Evolutionary conservation across 2,329 filamentous ascomycete species (phyloP), one percentile per base, ranked within the genome.

Genomic region (Aspergillus sp.): DNA sequence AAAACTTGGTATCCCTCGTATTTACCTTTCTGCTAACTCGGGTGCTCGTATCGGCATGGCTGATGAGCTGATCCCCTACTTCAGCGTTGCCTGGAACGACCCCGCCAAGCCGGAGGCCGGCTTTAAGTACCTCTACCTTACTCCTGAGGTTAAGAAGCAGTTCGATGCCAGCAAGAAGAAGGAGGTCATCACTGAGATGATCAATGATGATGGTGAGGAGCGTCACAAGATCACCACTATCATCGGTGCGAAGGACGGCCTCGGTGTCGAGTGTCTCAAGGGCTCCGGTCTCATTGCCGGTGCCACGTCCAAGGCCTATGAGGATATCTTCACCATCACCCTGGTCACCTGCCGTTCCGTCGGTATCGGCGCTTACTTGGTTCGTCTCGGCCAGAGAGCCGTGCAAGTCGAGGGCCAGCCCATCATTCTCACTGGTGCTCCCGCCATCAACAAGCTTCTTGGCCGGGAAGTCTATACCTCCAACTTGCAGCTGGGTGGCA

Each of bases 401-500:
- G 95, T 99, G 61, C 94, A 99, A 77, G 95, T 99, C 61, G 94
- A 99, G 76, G 94, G 94, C 54, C 94, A 99, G 77, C 94, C 94
- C 36, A 99, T 99, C 73, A 99, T 99, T 67, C 84, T 99, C 58
- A 99, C 94, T 65, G 94, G 94, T 83, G 94, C 94, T 45, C 90
- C 90, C 60, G 94, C 94, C 54, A 88, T 99, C 73, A 99, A 99
- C 85, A 99, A 97, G 79, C 82, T 99, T 65, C 85, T 99, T 55
- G 94, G 94, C 67, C 91, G 95, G 63, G 94, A 99, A 76, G 93
- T 99, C 26, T 99, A 99, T 79, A 96, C 94, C 20, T 97, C 94
- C 55, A 99, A 99, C 82, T 78, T 99, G 69, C 94, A 99, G 80
- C 90, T 99, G 60, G 94, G 94, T 85, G 94, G 94, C 65, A 99